Conservation (phyloP, 345 rosid species). For the Hibiscus syriacus region DNA sequence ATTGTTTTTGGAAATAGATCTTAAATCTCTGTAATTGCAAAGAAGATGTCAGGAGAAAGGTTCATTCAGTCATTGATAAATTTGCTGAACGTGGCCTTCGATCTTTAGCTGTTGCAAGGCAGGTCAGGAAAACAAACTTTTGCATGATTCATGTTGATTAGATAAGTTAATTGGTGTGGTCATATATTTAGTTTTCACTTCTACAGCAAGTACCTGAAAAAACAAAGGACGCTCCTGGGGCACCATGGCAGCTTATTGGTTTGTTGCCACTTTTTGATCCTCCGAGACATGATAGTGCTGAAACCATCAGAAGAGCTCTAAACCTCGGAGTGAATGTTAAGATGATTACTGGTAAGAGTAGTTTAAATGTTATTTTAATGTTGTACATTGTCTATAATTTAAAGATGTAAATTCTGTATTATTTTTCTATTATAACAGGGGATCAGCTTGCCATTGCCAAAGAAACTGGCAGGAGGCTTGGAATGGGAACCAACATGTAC, state of each 20-base stretch:
- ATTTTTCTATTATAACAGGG: conserved; percentile 30
- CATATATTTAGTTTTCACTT: neutral
- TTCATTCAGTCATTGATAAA: conserved; percentile 69
- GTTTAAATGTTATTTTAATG: neutral
- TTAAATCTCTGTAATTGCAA: conserved; percentile 60
- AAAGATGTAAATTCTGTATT: neutral
- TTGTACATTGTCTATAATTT: neutral
- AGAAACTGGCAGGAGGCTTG: conserved; percentile 94
- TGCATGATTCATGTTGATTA: neutral
- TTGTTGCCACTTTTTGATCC: conserved; percentile 90
- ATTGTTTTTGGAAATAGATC: conserved; percentile 32
- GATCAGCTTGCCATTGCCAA: conserved; percentile 93
- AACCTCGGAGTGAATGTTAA: conserved; percentile 87
- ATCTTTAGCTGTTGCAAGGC: conserved; percentile 85
- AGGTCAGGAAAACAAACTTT: conserved; percentile 33
- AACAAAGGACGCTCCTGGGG: conserved; percentile 66
- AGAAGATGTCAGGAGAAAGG: conserved; percentile 68
- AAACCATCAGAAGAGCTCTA: conserved; percentile 86
- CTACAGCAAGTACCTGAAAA: conserved; percentile 79
- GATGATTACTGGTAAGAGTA: conserved; percentile 74
- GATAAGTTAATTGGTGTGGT: neutral
- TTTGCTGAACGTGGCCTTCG: conserved; percentile 93
- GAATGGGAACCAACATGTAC: conserved; percentile 98
- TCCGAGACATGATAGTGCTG: conserved; percentile 96
- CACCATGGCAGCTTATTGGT: conserved; percentile 80